These are phyloP conservation scores for Dactylella cylindrospora DNA, from an alignment of 2,329 filamentous ascomycete species.

Conservation along the genomic window DNA sequence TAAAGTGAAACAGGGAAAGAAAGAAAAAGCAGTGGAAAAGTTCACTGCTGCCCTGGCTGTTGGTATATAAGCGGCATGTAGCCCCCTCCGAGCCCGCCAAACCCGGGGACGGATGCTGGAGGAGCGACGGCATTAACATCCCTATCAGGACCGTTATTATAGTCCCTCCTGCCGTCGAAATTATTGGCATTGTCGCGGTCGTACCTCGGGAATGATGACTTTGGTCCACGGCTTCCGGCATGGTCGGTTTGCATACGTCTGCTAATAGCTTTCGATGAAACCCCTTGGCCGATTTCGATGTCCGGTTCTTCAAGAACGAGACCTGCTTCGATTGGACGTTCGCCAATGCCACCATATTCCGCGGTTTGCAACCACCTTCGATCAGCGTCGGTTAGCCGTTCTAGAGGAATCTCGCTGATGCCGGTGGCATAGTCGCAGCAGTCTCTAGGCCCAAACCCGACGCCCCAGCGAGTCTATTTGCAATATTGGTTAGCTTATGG, in stretches of 20 bases:
- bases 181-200: constrained; percentile 35
- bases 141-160: constrained; percentile 29
- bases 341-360: constrained; percentile 89
- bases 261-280: constrained; percentile 81
- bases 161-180: constrained; percentile 27
- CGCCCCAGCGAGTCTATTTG: constrained; percentile 85
- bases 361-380: constrained; percentile 96
- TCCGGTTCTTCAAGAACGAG: constrained; percentile 95
- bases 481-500: constrained; percentile 15
- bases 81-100: constrained; percentile 25
- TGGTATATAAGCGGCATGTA: constrained; percentile 41
- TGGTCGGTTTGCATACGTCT: constrained; percentile 62
- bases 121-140: constrained; percentile 25
- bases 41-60: constrained; percentile 36
- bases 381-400: constrained; percentile 90
- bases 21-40: neutral
- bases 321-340: constrained; percentile 73
- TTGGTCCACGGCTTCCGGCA: constrained; percentile 65
- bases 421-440: constrained; percentile 95
- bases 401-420: constrained; percentile 88
- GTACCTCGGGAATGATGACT: constrained; percentile 53
- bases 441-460: constrained; percentile 93
- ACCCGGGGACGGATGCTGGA: constrained; percentile 22
- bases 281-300: constrained; percentile 96
- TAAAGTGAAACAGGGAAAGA: constrained; percentile 1